Conservation (phyloP, 495 filamentous ascomycete species). For the Trypethelium eluteriae region DNA sequence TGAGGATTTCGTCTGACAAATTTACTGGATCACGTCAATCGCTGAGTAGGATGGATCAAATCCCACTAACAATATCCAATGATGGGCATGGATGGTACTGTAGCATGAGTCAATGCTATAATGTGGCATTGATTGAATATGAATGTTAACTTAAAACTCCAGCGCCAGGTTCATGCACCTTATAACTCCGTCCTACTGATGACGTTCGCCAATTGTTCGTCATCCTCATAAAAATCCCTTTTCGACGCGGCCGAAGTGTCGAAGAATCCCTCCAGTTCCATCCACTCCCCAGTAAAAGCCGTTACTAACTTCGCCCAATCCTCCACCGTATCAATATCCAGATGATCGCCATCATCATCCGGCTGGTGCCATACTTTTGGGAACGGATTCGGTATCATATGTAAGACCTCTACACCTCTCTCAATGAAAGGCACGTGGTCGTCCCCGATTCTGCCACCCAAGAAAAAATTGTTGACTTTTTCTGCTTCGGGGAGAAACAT, state of each 20-base stretch:
- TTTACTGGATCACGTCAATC: too few relatives aligned
- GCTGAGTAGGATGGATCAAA: too few relatives aligned
- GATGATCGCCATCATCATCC: constrained; percentile 75
- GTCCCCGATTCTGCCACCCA: constrained; percentile 51
- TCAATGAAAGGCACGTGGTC: constrained; percentile 86
- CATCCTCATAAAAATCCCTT: not conserved
- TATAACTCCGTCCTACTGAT: constrained; percentile 6
- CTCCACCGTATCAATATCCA: constrained; percentile 73
- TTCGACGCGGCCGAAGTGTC: constrained; percentile 14
- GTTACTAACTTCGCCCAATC: constrained; percentile 81
- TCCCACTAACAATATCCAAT: too few relatives aligned
- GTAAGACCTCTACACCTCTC: constrained; percentile 77
- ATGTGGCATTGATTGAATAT: too few relatives aligned
- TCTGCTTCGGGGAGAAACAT: constrained; percentile 32
- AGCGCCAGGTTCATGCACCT: not conserved
- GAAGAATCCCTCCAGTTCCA: constrained; percentile 75
- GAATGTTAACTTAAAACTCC: not conserved
- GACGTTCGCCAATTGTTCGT: not conserved
- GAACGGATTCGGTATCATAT: constrained; percentile 78
- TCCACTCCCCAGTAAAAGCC: constrained; percentile 85
- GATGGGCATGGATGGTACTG: too few relatives aligned
- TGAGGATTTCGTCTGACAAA: too few relatives aligned
- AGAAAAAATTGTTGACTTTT: constrained; percentile 44
- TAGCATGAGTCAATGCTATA: too few relatives aligned
- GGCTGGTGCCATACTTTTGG: constrained; percentile 81